A percentile compares a stretch with the other conserved stretches of the same genome.
Evolutionary conservation across 2,329 filamentous ascomycete genomes (phyloP).

Genomic region (Fusarium tanahbumbuense): DNA sequence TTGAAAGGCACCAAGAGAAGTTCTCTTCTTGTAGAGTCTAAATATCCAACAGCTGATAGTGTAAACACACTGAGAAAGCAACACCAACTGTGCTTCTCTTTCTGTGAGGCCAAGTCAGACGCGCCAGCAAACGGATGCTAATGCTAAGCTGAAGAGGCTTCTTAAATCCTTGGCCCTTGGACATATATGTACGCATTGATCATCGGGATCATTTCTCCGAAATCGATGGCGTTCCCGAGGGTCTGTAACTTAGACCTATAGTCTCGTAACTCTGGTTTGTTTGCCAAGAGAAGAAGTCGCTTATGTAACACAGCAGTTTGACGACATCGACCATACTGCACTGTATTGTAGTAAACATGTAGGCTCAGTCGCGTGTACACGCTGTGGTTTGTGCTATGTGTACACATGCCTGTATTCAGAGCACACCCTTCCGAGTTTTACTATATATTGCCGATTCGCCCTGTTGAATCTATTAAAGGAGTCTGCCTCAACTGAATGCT

Average conservation of each 20-base stretch:
- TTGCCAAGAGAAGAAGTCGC: neutral
- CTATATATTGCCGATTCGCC: neutral
- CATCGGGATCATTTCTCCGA: conserved; percentile 3
- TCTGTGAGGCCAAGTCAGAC: neutral
- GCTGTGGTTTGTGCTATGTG: neutral
- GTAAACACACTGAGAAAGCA: conserved; percentile 1
- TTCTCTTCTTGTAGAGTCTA: neutral
- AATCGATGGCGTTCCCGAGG: conserved; percentile 1
- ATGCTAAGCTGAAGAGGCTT: neutral
- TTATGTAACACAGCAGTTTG: neutral
- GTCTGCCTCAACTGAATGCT: neutral
- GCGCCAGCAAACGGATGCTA: neutral
- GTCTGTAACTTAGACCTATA: conserved; percentile 3
- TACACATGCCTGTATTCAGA: neutral
- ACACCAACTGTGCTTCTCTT: neutral
- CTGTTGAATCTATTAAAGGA: neutral
- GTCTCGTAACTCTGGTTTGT: neutral
- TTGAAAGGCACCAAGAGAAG: conserved; percentile 9
- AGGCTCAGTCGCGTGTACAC: conserved; percentile 7
- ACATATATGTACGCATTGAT: neutral
- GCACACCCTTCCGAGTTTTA: neutral
- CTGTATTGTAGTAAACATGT: neutral
- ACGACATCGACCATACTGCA: neutral
- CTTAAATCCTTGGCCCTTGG: neutral
- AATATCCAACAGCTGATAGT: neutral